Percentiles rank a stretch among this genome's conserved stretches.
Evolutionary conservation across 2,329 filamentous ascomycete genomes (phyloP).

Genomic region (Lojkania enalia): DNA sequence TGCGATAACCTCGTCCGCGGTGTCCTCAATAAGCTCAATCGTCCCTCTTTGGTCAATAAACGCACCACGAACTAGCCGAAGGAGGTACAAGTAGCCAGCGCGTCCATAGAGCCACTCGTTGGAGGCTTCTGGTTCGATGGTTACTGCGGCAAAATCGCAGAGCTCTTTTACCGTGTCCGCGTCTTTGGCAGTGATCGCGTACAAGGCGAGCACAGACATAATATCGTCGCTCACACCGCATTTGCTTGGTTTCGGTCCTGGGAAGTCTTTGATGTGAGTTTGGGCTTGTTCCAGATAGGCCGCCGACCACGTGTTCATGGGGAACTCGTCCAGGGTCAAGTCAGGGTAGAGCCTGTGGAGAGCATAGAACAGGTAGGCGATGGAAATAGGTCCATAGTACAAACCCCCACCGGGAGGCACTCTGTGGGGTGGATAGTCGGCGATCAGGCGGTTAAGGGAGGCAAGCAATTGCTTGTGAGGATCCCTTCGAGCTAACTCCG

Average conservation of each 20-base stretch:
- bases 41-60: slow-evolving; percentile 56
- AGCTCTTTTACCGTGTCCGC: slow-evolving; percentile 53
- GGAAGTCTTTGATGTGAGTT: slow-evolving; percentile 53
- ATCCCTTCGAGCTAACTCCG: slow-evolving; percentile 44
- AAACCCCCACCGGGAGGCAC: slow-evolving; percentile 53
- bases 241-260: slow-evolving; percentile 50
- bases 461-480: slow-evolving; percentile 56
- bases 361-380: slow-evolving; percentile 55
- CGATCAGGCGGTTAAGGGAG: slow-evolving; percentile 54
- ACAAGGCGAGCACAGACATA: slow-evolving; percentile 54
- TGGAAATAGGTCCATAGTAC: slow-evolving; percentile 54
- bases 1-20: slow-evolving; percentile 61
- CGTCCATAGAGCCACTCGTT: slow-evolving; percentile 70
- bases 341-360: slow-evolving; percentile 55
- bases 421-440: slow-evolving; percentile 51
- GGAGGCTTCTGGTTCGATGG: slow-evolving; percentile 51
- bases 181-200: slow-evolving; percentile 55
- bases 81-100: slow-evolving; percentile 68
- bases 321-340: slow-evolving; percentile 50
- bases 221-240: slow-evolving; percentile 57
- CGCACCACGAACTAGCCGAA: slow-evolving; percentile 64
- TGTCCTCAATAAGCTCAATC: slow-evolving; percentile 56
- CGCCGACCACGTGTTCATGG: slow-evolving; percentile 54
- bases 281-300: slow-evolving; percentile 56
- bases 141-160: slow-evolving; percentile 55